phyloP scores from a whole-genome alignment of 2,329 filamentous ascomycete genomes.

The Paecilomyces dactylethromorphus region DNA sequence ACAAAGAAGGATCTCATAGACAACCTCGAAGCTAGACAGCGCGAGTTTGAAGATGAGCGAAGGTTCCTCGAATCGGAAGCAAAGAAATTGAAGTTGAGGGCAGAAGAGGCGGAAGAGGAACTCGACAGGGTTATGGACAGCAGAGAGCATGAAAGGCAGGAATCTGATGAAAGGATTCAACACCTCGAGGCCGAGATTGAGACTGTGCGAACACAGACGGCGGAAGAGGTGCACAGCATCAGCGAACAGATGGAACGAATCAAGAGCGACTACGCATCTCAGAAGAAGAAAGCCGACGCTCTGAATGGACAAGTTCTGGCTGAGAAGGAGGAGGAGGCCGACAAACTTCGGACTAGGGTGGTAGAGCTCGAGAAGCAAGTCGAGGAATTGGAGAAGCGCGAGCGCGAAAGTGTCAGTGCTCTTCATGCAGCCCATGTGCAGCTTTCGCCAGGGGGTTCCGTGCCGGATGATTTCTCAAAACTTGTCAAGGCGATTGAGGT shows the following conservation, averaged over 20 bases:
- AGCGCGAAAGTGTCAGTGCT: conserved; percentile 47
- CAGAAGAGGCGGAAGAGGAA: conserved; percentile 89
- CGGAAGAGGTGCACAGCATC: conserved; percentile 35
- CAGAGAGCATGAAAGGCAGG: conserved; percentile 71
- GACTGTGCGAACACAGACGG: conserved; percentile 44
- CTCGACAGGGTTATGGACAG: conserved; percentile 78
- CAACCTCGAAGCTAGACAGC: conserved; percentile 88
- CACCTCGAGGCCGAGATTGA: conserved; percentile 67
- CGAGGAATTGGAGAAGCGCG: conserved; percentile 45
- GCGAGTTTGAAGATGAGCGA: conserved; percentile 79
- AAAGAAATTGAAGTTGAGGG: conserved; percentile 63
- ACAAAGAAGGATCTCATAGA: conserved; percentile 91
- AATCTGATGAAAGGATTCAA: conserved; percentile 61
- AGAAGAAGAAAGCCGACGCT: conserved; percentile 54
- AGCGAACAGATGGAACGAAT: conserved; percentile 50
- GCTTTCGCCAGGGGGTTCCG: conserved; percentile 46
- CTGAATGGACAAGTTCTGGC: conserved; percentile 53
- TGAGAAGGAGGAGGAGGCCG: conserved; percentile 48
- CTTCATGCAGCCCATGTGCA: conserved; percentile 56
- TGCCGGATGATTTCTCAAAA: conserved; percentile 52
- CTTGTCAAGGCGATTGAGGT: conserved; percentile 56
- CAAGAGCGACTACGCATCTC: conserved; percentile 50
- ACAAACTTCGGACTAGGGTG: conserved; percentile 28
- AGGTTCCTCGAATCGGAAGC: conserved; percentile 77
- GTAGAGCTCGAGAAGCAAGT: conserved; percentile 48